phyloP scores from a whole-genome alignment of 2,329 filamentous ascomycete genomes.

The Aureobasidium sp. region DNA sequence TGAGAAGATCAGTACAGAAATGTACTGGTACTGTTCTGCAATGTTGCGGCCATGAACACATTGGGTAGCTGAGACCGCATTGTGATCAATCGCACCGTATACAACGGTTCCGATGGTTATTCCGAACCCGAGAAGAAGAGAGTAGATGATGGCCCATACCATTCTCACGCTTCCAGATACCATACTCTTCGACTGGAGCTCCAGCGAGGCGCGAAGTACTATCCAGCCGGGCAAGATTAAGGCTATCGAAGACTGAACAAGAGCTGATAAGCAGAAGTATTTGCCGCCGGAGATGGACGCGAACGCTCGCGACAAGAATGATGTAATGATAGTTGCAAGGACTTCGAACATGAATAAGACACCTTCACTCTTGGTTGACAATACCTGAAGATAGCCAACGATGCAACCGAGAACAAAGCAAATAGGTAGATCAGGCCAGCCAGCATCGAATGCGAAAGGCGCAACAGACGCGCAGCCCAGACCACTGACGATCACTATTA shows the following conservation, averaged over 20 bases:
- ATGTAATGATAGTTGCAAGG: constrained; percentile 42
- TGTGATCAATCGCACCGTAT: constrained; percentile 42
- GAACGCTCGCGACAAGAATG: constrained; percentile 43
- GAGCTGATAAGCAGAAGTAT: constrained; percentile 45
- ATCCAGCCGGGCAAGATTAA: constrained; percentile 46
- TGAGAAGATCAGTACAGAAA: constrained; percentile 68
- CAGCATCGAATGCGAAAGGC: constrained; percentile 71
- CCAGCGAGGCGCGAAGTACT: constrained; percentile 44
- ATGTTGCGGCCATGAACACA: constrained; percentile 39
- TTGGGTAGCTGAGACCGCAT: constrained; percentile 39
- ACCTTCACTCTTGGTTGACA: constrained; percentile 66
- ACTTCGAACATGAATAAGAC: constrained; percentile 51
- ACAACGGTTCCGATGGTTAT: constrained; percentile 45
- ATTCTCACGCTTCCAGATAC: constrained; percentile 47
- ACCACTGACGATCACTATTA: constrained; percentile 61
- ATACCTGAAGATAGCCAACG: constrained; percentile 65
- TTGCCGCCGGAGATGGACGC: constrained; percentile 40
- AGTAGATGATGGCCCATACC: constrained; percentile 49
- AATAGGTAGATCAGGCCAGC: constrained; percentile 70
- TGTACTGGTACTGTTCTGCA: constrained; percentile 52
- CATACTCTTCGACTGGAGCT: constrained; percentile 43
- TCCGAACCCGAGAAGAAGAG: constrained; percentile 45
- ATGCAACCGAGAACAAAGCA: constrained; percentile 69
- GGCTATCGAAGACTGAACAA: constrained; percentile 45
- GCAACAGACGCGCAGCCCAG: constrained; percentile 69